Conservation (phyloP, 495 filamentous ascomycete genomes). For the Aspergillus sclerotiicarbonarius region DNA sequence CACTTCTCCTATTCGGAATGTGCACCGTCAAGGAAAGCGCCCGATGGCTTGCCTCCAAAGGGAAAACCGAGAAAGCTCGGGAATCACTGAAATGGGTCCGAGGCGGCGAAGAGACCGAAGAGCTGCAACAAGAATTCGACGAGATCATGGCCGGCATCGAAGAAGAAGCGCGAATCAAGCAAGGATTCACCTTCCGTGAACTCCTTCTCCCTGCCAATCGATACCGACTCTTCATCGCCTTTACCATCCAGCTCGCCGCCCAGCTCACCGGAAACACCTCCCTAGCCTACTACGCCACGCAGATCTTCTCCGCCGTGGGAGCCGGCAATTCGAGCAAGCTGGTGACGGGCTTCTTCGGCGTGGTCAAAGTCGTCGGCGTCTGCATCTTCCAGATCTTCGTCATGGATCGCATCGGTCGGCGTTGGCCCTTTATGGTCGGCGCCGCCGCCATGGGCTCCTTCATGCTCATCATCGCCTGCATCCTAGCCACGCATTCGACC, state of each 20-base stretch:
- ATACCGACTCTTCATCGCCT: slow-evolving; percentile 40
- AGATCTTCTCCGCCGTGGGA: slow-evolving; percentile 47
- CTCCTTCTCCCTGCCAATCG: slow-evolving; percentile 42
- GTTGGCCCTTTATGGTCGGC: slow-evolving; percentile 52
- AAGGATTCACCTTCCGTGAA: slow-evolving; percentile 41
- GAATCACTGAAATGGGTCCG: slow-evolving; percentile 46
- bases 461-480: slow-evolving; percentile 52
- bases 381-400: slow-evolving; percentile 45
- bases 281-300: slow-evolving; percentile 47
- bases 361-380: slow-evolving; percentile 47
- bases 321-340: slow-evolving; percentile 41
- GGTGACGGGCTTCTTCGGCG: slow-evolving; percentile 48
- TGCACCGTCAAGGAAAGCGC: slow-evolving; percentile 45
- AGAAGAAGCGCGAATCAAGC: slow-evolving; percentile 43
- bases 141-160: slow-evolving; percentile 45
- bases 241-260: slow-evolving; percentile 43
- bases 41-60: slow-evolving; percentile 50
- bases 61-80: slow-evolving; percentile 41
- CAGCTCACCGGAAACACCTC: slow-evolving; percentile 50
- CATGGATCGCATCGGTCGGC: slow-evolving; percentile 52
- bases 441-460: slow-evolving; percentile 50
- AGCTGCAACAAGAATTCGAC: slow-evolving; percentile 43
- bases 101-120: slow-evolving; percentile 36
- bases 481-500: slow-evolving; percentile 44
- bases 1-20: slow-evolving; percentile 44